A percentile compares a stretch with the other conserved stretches of the same genome.
phyloP scores from a whole-genome alignment of 2,329 filamentous ascomycete genomes.

The Calonectria montana region DNA sequence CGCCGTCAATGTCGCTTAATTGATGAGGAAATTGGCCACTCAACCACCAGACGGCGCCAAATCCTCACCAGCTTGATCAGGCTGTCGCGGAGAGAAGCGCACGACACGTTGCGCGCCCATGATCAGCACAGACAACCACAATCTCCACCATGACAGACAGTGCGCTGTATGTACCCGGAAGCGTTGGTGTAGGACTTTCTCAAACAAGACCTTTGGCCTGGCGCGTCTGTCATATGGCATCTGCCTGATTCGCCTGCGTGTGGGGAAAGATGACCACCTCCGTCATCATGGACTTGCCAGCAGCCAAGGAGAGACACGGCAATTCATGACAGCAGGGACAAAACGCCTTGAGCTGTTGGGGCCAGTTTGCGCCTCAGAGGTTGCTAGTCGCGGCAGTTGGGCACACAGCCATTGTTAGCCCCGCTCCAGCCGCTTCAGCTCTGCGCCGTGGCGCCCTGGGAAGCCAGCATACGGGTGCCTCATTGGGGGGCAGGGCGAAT shows the following conservation, averaged over 20 bases:
- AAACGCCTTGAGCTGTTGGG: background rate
- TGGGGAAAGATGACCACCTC: background rate
- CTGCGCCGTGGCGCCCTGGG: background rate
- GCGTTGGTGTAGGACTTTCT: background rate
- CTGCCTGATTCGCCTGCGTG: background rate
- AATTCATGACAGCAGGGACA: background rate
- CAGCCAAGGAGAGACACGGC: background rate
- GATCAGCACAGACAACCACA: conserved; percentile 2
- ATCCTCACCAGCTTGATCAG: background rate
- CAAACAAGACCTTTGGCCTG: background rate
- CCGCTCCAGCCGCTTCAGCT: conserved; percentile 8
- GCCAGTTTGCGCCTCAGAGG: background rate
- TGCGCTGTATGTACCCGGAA: background rate
- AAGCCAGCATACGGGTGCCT: background rate
- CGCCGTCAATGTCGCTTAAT: conserved; percentile 2
- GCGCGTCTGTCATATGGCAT: background rate
- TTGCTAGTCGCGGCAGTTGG: background rate
- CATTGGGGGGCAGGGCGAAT: background rate
- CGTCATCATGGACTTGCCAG: background rate
- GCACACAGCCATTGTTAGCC: background rate
- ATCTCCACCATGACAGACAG: background rate
- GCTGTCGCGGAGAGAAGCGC: background rate
- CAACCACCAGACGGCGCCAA: background rate
- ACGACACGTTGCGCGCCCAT: background rate
- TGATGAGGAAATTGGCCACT: background rate